phyloP scores from a whole-genome alignment of 441 rosid genomes.

The Adansonia madagascariensis region DNA sequence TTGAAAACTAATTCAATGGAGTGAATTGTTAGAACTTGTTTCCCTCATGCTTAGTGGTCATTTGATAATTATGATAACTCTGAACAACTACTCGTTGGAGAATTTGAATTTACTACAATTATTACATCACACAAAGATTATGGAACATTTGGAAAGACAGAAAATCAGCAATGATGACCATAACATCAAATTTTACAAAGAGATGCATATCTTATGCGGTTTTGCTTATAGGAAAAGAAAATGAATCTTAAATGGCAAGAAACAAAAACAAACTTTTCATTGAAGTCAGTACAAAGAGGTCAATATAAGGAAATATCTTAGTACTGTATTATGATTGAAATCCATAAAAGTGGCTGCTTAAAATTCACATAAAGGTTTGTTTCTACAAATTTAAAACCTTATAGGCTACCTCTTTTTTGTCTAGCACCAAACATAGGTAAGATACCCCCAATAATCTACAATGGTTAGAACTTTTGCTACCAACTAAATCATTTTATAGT shows the following conservation, averaged over 20 bases:
- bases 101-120: background rate
- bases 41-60: background rate
- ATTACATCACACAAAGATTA: background rate
- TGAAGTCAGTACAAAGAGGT: background rate
- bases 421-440: background rate
- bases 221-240: background rate
- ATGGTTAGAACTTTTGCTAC: conserved; percentile 4
- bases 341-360: background rate
- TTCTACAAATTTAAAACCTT: background rate
- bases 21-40: background rate
- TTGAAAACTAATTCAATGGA: background rate
- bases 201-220: background rate
- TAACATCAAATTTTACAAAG: background rate
- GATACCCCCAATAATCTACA: background rate
- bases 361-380: background rate
- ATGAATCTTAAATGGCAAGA: background rate
- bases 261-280: background rate
- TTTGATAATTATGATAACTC: background rate
- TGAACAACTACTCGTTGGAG: background rate
- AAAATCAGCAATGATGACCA: background rate
- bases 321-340: background rate
- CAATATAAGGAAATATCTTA: background rate
- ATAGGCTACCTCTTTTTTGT: background rate
- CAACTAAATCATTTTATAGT: background rate
- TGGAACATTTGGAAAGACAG: background rate